Conservation (phyloP, 148 eudicot species). For the Polygonum maritimum region DNA sequence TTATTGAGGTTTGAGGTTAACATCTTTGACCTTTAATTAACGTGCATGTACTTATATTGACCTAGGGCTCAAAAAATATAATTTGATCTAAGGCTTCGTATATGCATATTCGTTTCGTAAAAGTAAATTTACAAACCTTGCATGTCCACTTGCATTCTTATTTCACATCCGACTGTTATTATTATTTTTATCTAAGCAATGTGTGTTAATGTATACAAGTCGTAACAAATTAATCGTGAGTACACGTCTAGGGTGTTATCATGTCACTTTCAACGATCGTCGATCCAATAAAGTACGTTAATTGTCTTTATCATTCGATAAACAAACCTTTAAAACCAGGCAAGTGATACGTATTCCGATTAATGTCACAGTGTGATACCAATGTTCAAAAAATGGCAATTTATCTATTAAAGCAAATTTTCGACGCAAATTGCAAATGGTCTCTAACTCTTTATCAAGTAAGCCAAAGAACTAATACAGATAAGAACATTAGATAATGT, state of each 20-base stretch:
- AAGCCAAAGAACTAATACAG: neutral
- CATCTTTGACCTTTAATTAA: too few species aligned
- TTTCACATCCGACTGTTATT: too few species aligned
- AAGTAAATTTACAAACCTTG: too few species aligned
- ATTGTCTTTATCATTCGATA: neutral
- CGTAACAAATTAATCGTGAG: too few species aligned
- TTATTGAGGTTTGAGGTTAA: too few species aligned
- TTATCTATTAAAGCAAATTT: neutral
- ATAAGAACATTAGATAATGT: neutral
- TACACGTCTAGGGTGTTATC: neutral
- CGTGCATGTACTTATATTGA: too few species aligned
- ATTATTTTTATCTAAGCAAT: too few species aligned
- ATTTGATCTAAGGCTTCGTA: too few species aligned
- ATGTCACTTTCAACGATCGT: neutral
- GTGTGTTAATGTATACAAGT: too few species aligned
- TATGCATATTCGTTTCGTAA: too few species aligned
- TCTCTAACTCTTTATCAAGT: neutral
- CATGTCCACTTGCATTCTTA: too few species aligned
- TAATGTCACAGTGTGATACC: neutral
- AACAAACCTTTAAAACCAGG: neutral
- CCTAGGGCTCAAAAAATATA: too few species aligned
- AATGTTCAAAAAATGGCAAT: neutral
- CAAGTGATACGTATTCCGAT: neutral
- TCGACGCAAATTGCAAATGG: neutral
- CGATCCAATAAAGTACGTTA: neutral